These are phyloP conservation scores for Solanum ossicruentum DNA, from an alignment of 257 asterid genomes.

Conservation along the genomic window DNA sequence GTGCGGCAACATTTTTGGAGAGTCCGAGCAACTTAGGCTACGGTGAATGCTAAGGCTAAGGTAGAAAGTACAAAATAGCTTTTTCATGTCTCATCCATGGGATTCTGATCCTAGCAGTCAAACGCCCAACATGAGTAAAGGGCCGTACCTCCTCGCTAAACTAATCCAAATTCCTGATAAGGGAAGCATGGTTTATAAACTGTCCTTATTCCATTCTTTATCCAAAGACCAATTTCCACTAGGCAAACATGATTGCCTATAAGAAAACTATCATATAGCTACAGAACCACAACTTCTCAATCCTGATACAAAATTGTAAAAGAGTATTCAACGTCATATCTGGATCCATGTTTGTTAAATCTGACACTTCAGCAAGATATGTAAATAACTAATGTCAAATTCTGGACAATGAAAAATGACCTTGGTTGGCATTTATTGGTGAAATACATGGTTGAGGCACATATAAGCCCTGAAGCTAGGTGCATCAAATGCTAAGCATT, in stretches of 20 bases:
- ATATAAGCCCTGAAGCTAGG: neutral
- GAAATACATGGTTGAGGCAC: neutral
- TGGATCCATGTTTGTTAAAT: neutral
- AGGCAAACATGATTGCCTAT: neutral
- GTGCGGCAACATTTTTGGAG: no score
- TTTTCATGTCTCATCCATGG: neutral
- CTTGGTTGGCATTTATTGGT: neutral
- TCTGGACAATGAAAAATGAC: neutral
- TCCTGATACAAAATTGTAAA: neutral
- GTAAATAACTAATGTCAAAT: neutral
- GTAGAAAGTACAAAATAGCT: neutral
- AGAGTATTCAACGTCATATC: neutral
- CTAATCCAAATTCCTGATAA: neutral
- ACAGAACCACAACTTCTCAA: neutral
- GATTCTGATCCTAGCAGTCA: neutral
- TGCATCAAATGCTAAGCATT: neutral
- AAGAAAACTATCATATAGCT: neutral
- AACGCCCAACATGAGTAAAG: neutral
- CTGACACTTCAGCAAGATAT: neutral
- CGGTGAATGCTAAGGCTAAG: neutral
- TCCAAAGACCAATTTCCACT: neutral
- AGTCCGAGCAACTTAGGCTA: no score
- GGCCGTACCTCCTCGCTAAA: neutral
- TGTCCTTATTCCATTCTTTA: neutral
- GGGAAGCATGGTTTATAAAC: neutral